A percentile compares a stretch with the other conserved stretches of the same genome.
These are phyloP conservation scores for Punica granatum DNA, from an alignment of 345 rosid species.

Conservation along the genomic window DNA sequence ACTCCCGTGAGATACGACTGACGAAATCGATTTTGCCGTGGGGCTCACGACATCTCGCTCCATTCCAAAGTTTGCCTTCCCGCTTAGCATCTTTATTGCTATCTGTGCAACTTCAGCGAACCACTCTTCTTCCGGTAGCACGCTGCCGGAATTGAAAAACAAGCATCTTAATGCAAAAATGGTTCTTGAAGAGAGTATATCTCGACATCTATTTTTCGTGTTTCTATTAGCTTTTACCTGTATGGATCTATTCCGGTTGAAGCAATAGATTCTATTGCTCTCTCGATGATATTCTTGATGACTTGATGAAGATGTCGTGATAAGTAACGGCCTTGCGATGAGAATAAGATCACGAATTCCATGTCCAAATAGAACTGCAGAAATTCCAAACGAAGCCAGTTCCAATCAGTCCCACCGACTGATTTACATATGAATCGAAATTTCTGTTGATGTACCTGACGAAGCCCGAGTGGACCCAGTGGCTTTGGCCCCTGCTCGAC, in stretches of 20 bases:
- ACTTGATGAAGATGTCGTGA: slow-evolving; percentile 81
- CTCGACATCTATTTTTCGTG: background rate
- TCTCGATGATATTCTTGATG: slow-evolving; percentile 70
- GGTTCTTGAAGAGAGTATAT: background rate
- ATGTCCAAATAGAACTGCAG: slow-evolving; percentile 89
- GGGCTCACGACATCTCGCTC: slow-evolving; percentile 63
- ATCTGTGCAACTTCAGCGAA: slow-evolving; percentile 85
- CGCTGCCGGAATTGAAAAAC: slow-evolving; percentile 22
- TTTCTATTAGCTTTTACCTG: slow-evolving; percentile 27
- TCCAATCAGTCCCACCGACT: background rate
- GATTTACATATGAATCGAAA: background rate
- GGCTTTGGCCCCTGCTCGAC: slow-evolving; percentile 61
- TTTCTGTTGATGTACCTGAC: slow-evolving; percentile 37
- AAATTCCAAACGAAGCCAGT: slow-evolving; percentile 31
- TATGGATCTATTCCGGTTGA: slow-evolving; percentile 67
- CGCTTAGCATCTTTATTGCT: slow-evolving; percentile 70
- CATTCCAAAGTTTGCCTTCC: slow-evolving; percentile 44
- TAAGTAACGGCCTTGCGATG: slow-evolving; percentile 86
- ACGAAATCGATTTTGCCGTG: slow-evolving; percentile 21
- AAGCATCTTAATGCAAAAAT: background rate
- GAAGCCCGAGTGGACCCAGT: slow-evolving; percentile 75
- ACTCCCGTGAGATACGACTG: slow-evolving; percentile 34
- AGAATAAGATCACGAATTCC: slow-evolving; percentile 82
- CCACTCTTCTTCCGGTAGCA: slow-evolving; percentile 89
- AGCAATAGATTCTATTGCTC: slow-evolving; percentile 75